Percentiles rank a stretch among this genome's conserved stretches.
Evolutionary conservation across 495 filamentous ascomycete species (phyloP).

Genomic region (Penicillium pulvis): DNA sequence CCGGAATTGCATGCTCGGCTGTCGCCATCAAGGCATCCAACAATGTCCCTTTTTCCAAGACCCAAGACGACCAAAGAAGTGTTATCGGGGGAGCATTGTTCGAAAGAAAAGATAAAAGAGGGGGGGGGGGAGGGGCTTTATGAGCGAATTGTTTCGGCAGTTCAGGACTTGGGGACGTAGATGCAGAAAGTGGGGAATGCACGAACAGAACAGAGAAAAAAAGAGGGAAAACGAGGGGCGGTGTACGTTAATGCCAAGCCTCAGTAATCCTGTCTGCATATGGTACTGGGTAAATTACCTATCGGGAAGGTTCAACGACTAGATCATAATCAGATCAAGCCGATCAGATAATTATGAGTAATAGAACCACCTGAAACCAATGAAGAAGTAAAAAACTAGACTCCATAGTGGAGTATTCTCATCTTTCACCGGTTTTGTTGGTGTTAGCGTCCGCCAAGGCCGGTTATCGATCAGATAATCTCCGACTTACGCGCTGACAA

Average conservation of each 20-base stretch:
- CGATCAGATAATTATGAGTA: slow-evolving; percentile 1
- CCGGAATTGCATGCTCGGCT: slow-evolving; percentile 43
- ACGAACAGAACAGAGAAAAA: slow-evolving; percentile 17
- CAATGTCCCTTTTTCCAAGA: slow-evolving; percentile 7
- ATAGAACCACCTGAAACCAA: background rate
- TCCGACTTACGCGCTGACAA: slow-evolving; percentile 1
- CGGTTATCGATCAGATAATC: slow-evolving; percentile 38
- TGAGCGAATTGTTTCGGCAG: slow-evolving; percentile 9
- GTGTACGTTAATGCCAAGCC: slow-evolving; percentile 8
- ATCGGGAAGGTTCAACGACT: too few species aligned
- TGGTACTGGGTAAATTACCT: too few species aligned
- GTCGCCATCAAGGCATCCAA: slow-evolving; percentile 42
- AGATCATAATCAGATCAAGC: background rate
- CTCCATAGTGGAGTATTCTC: background rate
- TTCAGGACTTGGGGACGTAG: slow-evolving; percentile 11
- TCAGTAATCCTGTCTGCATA: background rate
- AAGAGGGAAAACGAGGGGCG: slow-evolving; percentile 20
- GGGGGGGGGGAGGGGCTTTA: slow-evolving; percentile 15
- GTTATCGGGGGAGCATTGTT: slow-evolving; percentile 37
- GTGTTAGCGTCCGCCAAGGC: slow-evolving; percentile 27
- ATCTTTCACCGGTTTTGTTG: background rate
- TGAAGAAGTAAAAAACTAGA: background rate
- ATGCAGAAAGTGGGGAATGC: background rate
- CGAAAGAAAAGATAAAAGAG: slow-evolving; percentile 7
- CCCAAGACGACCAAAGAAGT: slow-evolving; percentile 25